A percentile compares a stretch with the other conserved stretches of the same genome.
Conservation (phyloP, 2,329 filamentous ascomycete genomes). For the Paecilomyces dactylethromorphus region DNA sequence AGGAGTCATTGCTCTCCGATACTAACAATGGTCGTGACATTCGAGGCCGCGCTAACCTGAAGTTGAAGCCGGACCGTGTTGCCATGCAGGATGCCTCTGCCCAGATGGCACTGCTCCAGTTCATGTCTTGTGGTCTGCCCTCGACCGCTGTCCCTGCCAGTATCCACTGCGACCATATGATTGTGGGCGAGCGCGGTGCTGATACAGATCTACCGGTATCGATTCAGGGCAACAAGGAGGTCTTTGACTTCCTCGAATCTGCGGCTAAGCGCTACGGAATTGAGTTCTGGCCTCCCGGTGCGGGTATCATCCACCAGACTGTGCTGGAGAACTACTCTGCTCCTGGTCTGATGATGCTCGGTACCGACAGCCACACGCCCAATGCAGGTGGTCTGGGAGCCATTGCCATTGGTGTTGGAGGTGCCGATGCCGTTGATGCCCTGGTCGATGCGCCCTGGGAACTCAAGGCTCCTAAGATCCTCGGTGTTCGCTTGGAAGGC, state of each 20-base stretch:
- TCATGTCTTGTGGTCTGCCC: conserved; percentile 92
- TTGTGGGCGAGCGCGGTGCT: conserved; percentile 88
- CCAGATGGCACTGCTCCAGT: conserved; percentile 96
- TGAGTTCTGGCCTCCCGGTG: conserved; percentile 91
- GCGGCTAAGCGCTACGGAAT: conserved; percentile 87
- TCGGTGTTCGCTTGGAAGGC: conserved; percentile 79
- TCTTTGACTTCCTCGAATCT: conserved; percentile 94
- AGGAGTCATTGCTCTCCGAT: conserved; percentile 76
- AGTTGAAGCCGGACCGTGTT: conserved; percentile 93
- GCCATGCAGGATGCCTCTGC: conserved; percentile 99
- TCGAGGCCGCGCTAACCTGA: conserved; percentile 83
- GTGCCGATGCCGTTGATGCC: conserved; percentile 94
- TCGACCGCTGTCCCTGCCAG: conserved; percentile 90
- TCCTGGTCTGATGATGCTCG: conserved; percentile 98
- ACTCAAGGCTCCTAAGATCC: conserved; percentile 83
- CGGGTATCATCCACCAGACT: conserved; percentile 95
- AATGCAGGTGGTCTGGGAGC: conserved; percentile 93
- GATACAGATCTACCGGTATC: conserved; percentile 77
- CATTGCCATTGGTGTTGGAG: conserved; percentile 93
- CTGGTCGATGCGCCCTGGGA: conserved; percentile 97
- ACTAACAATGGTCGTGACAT: conserved; percentile 80
- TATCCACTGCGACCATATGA: conserved; percentile 98
- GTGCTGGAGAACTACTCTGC: conserved; percentile 96
- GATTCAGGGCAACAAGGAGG: conserved; percentile 88
- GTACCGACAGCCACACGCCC: conserved; percentile 94